phyloP scores from a whole-genome alignment of 2,329 filamentous ascomycete genomes.

The Neurospora sp. region DNA sequence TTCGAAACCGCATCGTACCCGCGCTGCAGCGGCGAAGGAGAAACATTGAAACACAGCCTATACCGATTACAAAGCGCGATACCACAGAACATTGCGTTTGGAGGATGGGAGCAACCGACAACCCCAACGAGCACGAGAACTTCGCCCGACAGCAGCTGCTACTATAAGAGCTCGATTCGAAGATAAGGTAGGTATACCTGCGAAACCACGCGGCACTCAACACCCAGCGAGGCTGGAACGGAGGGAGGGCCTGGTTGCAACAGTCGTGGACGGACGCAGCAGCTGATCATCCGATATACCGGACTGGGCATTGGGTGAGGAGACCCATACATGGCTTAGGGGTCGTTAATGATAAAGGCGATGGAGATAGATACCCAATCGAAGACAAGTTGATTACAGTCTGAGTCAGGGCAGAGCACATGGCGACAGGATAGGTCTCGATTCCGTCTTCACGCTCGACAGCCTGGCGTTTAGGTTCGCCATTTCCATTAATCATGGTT shows the following conservation, averaged over 20 bases:
- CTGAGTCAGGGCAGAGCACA: no score
- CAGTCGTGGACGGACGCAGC: not conserved
- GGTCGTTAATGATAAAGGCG: no score
- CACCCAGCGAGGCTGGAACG: not conserved
- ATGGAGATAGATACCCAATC: not conserved
- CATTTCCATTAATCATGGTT: no score
- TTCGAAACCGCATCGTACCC: not conserved
- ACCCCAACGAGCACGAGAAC: not conserved
- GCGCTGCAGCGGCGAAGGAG: not conserved
- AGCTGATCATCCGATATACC: not conserved
- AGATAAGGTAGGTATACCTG: no score
- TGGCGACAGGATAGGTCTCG: no score
- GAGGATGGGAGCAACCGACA: not conserved
- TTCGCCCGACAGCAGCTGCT: not conserved
- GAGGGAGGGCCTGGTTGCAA: not conserved
- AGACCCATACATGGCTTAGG: no score
- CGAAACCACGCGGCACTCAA: not conserved
- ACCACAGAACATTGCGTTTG: not conserved
- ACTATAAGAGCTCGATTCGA: not conserved
- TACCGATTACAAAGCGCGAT: not conserved
- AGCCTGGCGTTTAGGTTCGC: no score
- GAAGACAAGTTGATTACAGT: not conserved
- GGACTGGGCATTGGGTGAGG: no score
- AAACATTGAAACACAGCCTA: not conserved
- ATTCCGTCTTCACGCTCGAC: no score